Percentiles rank a stretch among this genome's conserved stretches.
Conservation (phyloP, 116 monocot species). For the Cymodocea nodosa region DNA sequence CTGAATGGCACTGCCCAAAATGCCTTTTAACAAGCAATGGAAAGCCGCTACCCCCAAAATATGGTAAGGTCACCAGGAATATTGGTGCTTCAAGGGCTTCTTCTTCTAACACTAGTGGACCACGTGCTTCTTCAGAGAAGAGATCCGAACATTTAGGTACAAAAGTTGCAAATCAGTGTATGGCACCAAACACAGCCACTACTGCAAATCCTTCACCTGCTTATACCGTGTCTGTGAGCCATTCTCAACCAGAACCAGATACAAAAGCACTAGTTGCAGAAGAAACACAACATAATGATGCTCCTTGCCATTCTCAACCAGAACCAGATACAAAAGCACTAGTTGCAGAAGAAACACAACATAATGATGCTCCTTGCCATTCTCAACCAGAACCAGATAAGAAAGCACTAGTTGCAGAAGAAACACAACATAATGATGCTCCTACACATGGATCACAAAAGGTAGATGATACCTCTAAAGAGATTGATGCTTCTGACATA, state of each 20-base stretch:
- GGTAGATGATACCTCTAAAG: slow-evolving; percentile 9
- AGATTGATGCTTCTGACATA: slow-evolving; percentile 3
- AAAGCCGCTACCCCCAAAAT: slow-evolving; percentile 85
- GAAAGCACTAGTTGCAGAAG: slow-evolving; percentile 7
- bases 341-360: slow-evolving; percentile 9
- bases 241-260: slow-evolving; percentile 11
- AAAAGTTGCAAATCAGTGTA: slow-evolving; percentile 35
- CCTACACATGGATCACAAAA: slow-evolving; percentile 4
- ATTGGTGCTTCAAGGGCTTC: slow-evolving; percentile 19
- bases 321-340: slow-evolving; percentile 7
- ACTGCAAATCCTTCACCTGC: slow-evolving; percentile 8
- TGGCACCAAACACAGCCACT: slow-evolving; percentile 20
- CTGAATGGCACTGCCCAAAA: slow-evolving; percentile 88
- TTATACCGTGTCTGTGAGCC: slow-evolving; percentile 6
- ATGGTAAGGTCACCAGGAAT: slow-evolving; percentile 91
- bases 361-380: slow-evolving; percentile 5
- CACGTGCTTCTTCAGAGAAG: slow-evolving; percentile 28
- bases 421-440: slow-evolving; percentile 8
- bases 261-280: slow-evolving; percentile 5
- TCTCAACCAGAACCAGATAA: slow-evolving; percentile 11
- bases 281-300: too few species aligned
- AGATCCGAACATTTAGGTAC: slow-evolving; percentile 24
- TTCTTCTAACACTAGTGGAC: slow-evolving; percentile 21
- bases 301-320: background rate
- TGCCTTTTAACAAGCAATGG: slow-evolving; percentile 72